A percentile compares a stretch with the other conserved stretches of the same genome.
Evolutionary conservation across 805 yeast species (phyloP).

Genomic region (Teunomyces stri): DNA sequence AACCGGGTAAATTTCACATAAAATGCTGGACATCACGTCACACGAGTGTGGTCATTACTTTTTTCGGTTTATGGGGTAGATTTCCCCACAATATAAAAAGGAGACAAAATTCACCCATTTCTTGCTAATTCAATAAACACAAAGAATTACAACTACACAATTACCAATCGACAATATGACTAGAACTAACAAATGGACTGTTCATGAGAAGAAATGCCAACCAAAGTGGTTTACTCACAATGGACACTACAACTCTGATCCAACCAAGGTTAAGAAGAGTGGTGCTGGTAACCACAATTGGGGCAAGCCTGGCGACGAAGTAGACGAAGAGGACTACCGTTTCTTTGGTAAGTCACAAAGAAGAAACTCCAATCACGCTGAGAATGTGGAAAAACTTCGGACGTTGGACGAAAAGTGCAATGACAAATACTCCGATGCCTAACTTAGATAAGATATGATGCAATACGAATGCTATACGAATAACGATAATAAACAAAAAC

Average conservation of each 20-base stretch:
- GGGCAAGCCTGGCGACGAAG: constrained; percentile 82
- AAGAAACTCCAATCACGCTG: constrained; percentile 40
- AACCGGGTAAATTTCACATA: neutral
- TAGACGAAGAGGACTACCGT: constrained; percentile 49
- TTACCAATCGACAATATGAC: constrained; percentile 46
- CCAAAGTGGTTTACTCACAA: constrained; percentile 78
- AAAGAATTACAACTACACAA: neutral
- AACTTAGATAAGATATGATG: neutral
- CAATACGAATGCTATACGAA: neutral
- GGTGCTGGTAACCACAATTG: constrained; percentile 89
- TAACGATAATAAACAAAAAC: neutral
- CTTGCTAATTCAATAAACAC: neutral
- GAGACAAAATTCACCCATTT: neutral
- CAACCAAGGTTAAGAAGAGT: constrained; percentile 72
- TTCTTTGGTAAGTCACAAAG: constrained; percentile 25
- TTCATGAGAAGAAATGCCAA: constrained; percentile 56
- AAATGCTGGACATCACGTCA: neutral
- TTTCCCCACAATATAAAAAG: constrained; percentile 6
- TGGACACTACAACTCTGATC: constrained; percentile 67
- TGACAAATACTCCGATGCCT: constrained; percentile 1
- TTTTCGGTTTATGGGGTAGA: neutral
- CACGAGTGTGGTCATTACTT: constrained; percentile 1
- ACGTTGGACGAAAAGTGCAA: constrained; percentile 22
- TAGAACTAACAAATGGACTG: constrained; percentile 77
- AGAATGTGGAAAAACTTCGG: constrained; percentile 28